Percentiles rank a stretch among this genome's conserved stretches.
phyloP scores from a whole-genome alignment of 768 basidiomycete species.

The Pleurotus tuoliensis region DNA sequence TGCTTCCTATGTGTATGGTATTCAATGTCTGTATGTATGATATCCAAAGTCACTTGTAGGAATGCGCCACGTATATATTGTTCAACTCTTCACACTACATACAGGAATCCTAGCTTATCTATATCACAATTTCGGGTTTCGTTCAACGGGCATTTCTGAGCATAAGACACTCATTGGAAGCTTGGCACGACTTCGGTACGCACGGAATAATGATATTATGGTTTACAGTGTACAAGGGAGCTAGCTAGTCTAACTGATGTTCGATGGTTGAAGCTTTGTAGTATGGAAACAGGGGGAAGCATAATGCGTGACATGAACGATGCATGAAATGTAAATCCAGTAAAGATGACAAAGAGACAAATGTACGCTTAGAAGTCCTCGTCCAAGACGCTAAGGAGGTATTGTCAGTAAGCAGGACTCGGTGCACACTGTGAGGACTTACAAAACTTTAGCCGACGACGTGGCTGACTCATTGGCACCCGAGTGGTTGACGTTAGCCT shows the following conservation, averaged over 20 bases:
- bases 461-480: constrained; percentile 8
- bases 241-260: constrained; percentile 1
- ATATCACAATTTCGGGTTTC: too few species aligned
- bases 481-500: constrained; percentile 51
- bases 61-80: too few species aligned
- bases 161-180: too few species aligned
- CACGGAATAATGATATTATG: neutral
- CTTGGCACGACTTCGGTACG: neutral
- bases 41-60: too few species aligned
- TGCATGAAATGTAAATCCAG: constrained; percentile 5
- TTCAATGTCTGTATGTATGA: neutral
- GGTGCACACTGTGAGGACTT: constrained; percentile 11
- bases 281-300: neutral
- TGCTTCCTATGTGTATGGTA: neutral
- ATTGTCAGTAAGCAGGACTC: neutral
- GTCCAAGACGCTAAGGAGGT: constrained; percentile 19
- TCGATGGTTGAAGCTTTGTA: neutral
- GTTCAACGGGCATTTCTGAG: too few species aligned
- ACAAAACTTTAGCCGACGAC: constrained; percentile 22
- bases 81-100: too few species aligned
- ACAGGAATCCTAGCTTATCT: too few species aligned
- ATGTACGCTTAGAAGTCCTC: constrained; percentile 29
- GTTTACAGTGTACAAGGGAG: neutral
- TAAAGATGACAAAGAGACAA: constrained; percentile 6
- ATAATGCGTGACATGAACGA: constrained; percentile 1